These are phyloP conservation scores for Lipomyces sp. DNA, from an alignment of 805 yeast genomes.

Conservation along the genomic window DNA sequence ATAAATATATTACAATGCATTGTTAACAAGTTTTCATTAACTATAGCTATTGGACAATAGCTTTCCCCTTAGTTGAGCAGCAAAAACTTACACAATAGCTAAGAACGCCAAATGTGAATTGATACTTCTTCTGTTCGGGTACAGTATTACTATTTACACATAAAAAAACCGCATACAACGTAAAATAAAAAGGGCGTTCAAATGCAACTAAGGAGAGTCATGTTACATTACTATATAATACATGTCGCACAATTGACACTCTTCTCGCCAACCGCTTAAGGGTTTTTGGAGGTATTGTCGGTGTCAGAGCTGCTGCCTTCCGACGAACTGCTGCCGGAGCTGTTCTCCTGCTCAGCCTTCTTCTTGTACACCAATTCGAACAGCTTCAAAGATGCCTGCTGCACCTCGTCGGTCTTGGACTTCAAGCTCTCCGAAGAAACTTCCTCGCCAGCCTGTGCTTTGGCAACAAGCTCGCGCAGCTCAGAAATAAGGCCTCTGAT, in stretches of 20 bases:
- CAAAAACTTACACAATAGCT: too few species aligned
- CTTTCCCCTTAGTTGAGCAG: too few species aligned
- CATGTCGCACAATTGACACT: background rate
- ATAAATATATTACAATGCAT: background rate
- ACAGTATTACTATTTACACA: background rate
- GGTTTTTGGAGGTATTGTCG: background rate
- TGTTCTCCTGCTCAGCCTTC: constrained; percentile 44
- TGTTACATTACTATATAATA: constrained; percentile 1
- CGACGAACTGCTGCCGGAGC: constrained; percentile 22
- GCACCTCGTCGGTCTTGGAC: constrained; percentile 82
- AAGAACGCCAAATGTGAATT: background rate
- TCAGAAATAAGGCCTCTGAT: constrained; percentile 61
- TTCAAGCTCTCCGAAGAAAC: constrained; percentile 68
- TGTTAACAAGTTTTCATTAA: background rate
- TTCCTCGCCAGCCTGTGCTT: constrained; percentile 69
- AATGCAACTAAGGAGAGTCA: constrained; percentile 4
- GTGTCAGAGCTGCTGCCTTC: constrained; percentile 2
- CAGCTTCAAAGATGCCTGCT: constrained; percentile 77
- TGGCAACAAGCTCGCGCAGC: constrained; percentile 76
- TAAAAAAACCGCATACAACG: background rate
- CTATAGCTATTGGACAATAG: too few species aligned
- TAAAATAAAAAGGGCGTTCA: background rate
- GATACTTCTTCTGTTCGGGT: background rate
- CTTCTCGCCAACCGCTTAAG: background rate
- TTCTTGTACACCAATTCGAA: constrained; percentile 74